Conservation (phyloP, 495 filamentous ascomycete genomes). For the Annulohypoxylon stygium region DNA sequence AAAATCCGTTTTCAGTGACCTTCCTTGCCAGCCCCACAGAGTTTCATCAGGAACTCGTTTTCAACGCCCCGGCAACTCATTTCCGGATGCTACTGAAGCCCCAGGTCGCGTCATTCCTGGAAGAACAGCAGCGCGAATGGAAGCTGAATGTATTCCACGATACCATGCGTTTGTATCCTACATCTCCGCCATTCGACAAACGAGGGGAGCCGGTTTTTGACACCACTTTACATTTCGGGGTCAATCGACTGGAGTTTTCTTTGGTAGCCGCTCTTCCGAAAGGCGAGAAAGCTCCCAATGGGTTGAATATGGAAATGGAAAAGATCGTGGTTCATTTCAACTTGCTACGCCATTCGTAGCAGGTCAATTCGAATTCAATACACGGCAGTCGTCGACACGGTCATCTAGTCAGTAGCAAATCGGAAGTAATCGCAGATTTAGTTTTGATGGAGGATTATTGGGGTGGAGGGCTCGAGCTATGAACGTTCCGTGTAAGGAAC, state of each 20-base stretch:
- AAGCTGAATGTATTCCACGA: constrained; percentile 73
- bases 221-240: constrained; percentile 68
- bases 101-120: constrained; percentile 64
- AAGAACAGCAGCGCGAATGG: constrained; percentile 69
- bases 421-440: constrained; percentile 1
- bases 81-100: constrained; percentile 75
- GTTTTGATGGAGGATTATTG: not conserved
- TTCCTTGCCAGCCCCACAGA: constrained; percentile 71
- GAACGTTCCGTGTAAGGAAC: not conserved
- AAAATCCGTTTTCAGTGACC: constrained; percentile 65
- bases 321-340: constrained; percentile 73
- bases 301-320: constrained; percentile 75
- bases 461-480: not conserved
- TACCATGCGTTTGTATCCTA: constrained; percentile 56
- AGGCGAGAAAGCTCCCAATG: constrained; percentile 66
- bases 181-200: constrained; percentile 37
- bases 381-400: not conserved
- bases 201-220: constrained; percentile 70
- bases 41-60: constrained; percentile 75
- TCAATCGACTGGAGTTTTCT: constrained; percentile 75
- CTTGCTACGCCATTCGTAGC: constrained; percentile 53
- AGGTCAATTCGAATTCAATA: not conserved
- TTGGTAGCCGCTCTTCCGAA: constrained; percentile 72
- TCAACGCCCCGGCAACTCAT: constrained; percentile 73
- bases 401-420: not conserved